Evolutionary conservation across 2,329 filamentous ascomycete species (phyloP), one percentile per base, ranked within the genome.

Genomic region (Curvularia sp.): DNA sequence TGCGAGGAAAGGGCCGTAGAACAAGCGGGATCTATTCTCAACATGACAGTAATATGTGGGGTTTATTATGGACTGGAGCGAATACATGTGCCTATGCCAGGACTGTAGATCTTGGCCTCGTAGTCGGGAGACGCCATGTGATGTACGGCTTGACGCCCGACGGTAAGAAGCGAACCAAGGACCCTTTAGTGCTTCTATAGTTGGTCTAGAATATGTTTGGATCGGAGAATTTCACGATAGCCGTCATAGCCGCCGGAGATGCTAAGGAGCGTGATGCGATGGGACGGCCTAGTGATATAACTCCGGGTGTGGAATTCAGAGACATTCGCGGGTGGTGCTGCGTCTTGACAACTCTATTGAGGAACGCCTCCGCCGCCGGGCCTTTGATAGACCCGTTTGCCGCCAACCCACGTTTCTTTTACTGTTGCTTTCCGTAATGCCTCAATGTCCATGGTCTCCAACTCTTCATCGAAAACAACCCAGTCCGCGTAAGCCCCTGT

Each of bases 321-420:
- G 18, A 18, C 19, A 38, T 25, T 19, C 6, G 30, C 34, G 30
- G 47, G 23, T 34, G 21, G 48, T 42, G 7, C 55, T 23, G 43
- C 30, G 28, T 27, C 27, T 23, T 23, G 36, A 28, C 25, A 15
- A 46, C 8, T 41, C 36, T 50, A 48, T 38, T 38, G 61, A 25
- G 59, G 50, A 49, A 55, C 49, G 53, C 58, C 32, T 46, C 55
- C 60, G 28, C 60, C 52, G 1, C 51, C 61, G 23, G 65, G 53
- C 10, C 72, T 65, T 54, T 53, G 66, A 55, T 76, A 80, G 5
- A 80, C 78, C 53, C 64, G 71, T 55, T 72, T 76, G 0, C 88
- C 89, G 2, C 79, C 87, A 34, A 91, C 83, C 88, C 88, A 91
- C 0, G 89, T 91, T 78, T 90, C 88, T 60, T 77, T 80, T 1